These are phyloP conservation scores for Cyberlindnera americana DNA, from an alignment of 805 yeast species.

Conservation along the genomic window DNA sequence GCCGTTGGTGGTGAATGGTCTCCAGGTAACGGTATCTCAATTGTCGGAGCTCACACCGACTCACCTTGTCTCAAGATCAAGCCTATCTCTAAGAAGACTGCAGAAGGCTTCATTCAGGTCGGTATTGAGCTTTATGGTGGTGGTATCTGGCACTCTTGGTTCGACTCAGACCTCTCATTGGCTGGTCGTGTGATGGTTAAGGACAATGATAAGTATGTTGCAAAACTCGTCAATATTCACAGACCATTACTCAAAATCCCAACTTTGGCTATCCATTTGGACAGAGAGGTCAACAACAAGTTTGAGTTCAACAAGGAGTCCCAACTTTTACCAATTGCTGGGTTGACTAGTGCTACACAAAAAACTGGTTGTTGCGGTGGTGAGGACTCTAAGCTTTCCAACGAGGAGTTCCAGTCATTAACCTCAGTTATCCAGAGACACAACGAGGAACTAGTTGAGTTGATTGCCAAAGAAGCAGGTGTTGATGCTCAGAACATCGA, in stretches of 20 bases:
- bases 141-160: conserved; percentile 96
- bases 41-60: conserved; percentile 96
- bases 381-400: conserved; percentile 42
- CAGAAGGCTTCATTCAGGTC: conserved; percentile 79
- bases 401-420: conserved; percentile 60
- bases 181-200: conserved; percentile 88
- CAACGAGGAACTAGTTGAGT: conserved; percentile 61
- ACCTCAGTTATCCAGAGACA: conserved; percentile 70
- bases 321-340: conserved; percentile 83
- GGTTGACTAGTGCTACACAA: conserved; percentile 42
- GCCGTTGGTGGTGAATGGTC: conserved; percentile 68
- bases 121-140: conserved; percentile 97
- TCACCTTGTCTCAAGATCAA: conserved; percentile 87
- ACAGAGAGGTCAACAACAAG: conserved; percentile 69
- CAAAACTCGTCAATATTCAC: conserved; percentile 73
- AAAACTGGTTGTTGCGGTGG: conserved; percentile 45
- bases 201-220: conserved; percentile 41
- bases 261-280: conserved; percentile 88
- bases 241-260: conserved; percentile 89
- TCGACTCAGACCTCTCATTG: conserved; percentile 85
- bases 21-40: conserved; percentile 79
- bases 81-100: conserved; percentile 69
- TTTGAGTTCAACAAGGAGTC: conserved; percentile 89
- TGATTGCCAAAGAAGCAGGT: conserved; percentile 63
- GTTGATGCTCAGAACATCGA: conserved; percentile 58